Evolutionary conservation across 768 basidiomycete species (phyloP), one percentile per base, ranked within the genome.

Genomic region (Lactifluus volemus): DNA sequence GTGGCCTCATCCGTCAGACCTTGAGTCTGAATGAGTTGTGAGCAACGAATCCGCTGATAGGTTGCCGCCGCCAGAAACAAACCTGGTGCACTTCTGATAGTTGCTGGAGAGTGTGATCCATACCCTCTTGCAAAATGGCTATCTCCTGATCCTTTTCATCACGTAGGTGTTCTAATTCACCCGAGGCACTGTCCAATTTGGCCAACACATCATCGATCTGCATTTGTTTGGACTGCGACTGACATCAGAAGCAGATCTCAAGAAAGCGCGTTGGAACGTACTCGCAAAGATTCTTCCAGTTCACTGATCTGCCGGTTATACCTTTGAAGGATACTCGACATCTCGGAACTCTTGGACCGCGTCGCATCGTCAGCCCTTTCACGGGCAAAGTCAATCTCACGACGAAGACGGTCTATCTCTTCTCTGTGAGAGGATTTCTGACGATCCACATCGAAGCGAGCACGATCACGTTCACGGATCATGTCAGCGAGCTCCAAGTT

Each of bases 81-180:
- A 92, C 94, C 79, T 92, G 84, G 68, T 94, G 89, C 29, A 88
- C 79, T 39, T 98, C 92, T 38, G 85, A 85, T 45, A 98, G 77
- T 67, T 93, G 85, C 61, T 91, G 84, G 49, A 98, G 84, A 21
- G 94, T 96, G 61, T 80, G 83, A 68, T 98, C 95, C 87, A 98
- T 87, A 41, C 92, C 89, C 73, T 94, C 96, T 71, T 98, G 93
- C 66, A 98, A 80, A 70, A 98, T 95, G 70, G 88, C 79, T 53
- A 98, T 90, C 73, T 99, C 97, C 70, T 95, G 87, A 70, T 98
- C 97, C 76, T 98, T 98, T 76, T 99, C 97, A 14, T 98, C 94
- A 38, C 89, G 80, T 5, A 93, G 71, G 32, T 81, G 84, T 65
- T 96, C 93, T 61, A 94, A 66, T 67, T 98, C 93, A 42, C 76